These are phyloP conservation scores for Cicer bijugum DNA, from an alignment of 306 rosid species.

Conservation along the genomic window DNA sequence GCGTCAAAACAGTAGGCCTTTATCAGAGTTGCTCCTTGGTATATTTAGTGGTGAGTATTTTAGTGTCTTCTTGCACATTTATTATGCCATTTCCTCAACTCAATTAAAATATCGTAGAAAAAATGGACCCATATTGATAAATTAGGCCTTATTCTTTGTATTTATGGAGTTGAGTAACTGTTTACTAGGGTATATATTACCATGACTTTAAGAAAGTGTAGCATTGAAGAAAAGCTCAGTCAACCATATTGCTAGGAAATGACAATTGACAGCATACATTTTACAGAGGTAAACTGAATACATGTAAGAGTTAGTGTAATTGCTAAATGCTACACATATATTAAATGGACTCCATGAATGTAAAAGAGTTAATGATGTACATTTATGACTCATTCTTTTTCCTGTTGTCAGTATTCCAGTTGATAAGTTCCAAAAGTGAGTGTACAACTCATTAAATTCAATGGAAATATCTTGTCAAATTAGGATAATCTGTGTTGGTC, in stretches of 20 bases:
- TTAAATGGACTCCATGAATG: slow-evolving; percentile 6
- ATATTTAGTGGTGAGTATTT: slow-evolving; percentile 27
- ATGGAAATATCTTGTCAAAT: background rate
- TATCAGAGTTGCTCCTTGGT: slow-evolving; percentile 11
- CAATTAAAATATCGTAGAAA: slow-evolving; percentile 9
- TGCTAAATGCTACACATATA: slow-evolving; percentile 3
- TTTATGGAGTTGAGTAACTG: slow-evolving; percentile 18
- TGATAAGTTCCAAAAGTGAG: slow-evolving; percentile 1
- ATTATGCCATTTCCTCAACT: background rate
- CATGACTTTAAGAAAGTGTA: background rate
- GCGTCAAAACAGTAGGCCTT: background rate
- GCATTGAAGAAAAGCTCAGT: background rate
- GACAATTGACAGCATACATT: slow-evolving; percentile 3
- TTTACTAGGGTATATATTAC: slow-evolving; percentile 2
- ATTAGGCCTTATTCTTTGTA: background rate
- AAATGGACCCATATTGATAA: background rate
- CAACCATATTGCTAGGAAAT: slow-evolving; percentile 3
- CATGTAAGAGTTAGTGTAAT: background rate
- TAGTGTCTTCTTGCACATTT: slow-evolving; percentile 22
- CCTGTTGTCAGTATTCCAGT: slow-evolving; percentile 24
- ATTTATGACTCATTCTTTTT: slow-evolving; percentile 16
- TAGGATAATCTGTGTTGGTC: background rate
- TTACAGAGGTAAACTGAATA: slow-evolving; percentile 2
- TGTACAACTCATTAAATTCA: background rate
- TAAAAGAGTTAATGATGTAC: background rate